phyloP scores from a whole-genome alignment of 805 yeast genomes.

The Gaillardinia entomophila region DNA sequence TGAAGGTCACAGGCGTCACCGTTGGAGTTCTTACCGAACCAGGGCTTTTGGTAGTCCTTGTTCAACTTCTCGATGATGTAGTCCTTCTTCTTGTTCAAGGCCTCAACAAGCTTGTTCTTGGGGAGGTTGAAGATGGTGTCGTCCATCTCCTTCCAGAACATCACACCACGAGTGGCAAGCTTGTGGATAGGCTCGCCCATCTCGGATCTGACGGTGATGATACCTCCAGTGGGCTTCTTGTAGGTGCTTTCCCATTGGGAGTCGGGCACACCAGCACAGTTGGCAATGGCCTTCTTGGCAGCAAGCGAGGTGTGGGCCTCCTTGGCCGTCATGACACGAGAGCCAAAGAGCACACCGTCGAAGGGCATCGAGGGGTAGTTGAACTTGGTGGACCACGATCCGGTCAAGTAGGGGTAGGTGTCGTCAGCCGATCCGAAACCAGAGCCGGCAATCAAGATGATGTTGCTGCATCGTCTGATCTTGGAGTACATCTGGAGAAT shows the following conservation, averaged over 20 bases:
- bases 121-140: conserved; percentile 89
- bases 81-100: conserved; percentile 76
- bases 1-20: conserved; percentile 87
- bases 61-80: conserved; percentile 81
- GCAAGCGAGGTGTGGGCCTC: conserved; percentile 92
- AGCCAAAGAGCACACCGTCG: conserved; percentile 94
- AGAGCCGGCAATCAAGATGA: conserved; percentile 91
- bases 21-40: conserved; percentile 81
- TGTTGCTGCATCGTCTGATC: conserved; percentile 87
- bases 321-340: conserved; percentile 95
- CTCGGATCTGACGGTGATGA: conserved; percentile 92
- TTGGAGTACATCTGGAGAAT: conserved; percentile 91
- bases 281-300: conserved; percentile 88
- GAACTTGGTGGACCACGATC: conserved; percentile 86
- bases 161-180: conserved; percentile 95
- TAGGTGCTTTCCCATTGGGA: conserved; percentile 89
- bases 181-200: conserved; percentile 99
- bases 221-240: conserved; percentile 94
- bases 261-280: conserved; percentile 87
- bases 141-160: conserved; percentile 96
- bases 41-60: conserved; percentile 95
- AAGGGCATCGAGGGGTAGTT: conserved; percentile 98
- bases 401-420: conserved; percentile 95
- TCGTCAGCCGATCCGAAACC: conserved; percentile 98
- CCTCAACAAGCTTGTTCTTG: conserved; percentile 78